Evolutionary conservation across 495 filamentous ascomycete genomes (phyloP), one percentile per base, ranked within the genome.

Genomic region (Xylaria bambusicola): DNA sequence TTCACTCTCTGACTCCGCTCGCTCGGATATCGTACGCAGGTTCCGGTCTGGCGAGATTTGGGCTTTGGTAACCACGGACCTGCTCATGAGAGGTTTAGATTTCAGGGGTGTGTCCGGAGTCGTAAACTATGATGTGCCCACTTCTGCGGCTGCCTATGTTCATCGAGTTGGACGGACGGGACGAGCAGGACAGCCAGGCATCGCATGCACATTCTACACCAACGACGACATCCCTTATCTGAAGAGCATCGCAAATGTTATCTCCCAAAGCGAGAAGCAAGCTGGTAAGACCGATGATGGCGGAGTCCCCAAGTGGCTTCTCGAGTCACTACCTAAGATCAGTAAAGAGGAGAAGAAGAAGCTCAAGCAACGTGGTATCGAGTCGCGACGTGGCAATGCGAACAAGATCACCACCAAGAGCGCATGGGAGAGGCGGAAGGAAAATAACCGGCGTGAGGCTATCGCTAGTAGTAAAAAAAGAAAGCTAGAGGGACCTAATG

Each of bases 51-150:
- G 93, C 63, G 93, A 98, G 70, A 86, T 97, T 46, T 98, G 94
- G 94, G 86, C 97, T 13, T 81, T 98, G 10, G 90, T 98, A 60
- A 98, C 95, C 0, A 98, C 94, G 0, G 94, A 98, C 67, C 80
- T 98, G 27, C 82, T 98, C 1, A 87, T 91, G 10, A 86, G 94
- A 33, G 94, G 94, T 21, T 83, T 98, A 40, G 94, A 98, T 73
- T 97, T 98, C 74, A 83, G 86, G 13, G 88, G 95, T 24, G 85
- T 98, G 53, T 94, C 96, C 64, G 89, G 92, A 35, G 92, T 98
- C 1, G 86, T 98, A 24, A 98, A 98, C 74, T 98, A 97, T 75
- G 94, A 98, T 70, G 88, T 97, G 46, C 95, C 94, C 1, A 91
- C 85, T 36, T 93, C 90, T 0, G 86, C 88, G 6, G 91, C 92